phyloP scores from a whole-genome alignment of 2,329 filamentous ascomycete species.

The Shiraia bambusicola region DNA sequence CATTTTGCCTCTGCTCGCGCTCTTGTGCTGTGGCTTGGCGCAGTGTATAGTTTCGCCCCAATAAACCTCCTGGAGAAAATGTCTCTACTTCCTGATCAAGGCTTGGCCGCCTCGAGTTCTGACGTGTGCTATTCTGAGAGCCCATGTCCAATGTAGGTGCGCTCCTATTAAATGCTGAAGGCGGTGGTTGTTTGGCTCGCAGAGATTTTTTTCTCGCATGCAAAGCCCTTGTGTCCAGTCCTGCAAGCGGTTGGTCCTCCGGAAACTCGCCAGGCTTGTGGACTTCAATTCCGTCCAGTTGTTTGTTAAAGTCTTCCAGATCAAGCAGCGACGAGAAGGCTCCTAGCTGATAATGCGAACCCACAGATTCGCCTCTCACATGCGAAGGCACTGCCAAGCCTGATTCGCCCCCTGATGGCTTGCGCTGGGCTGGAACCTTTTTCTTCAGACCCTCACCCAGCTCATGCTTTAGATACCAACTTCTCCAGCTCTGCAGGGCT shows the following conservation, averaged over 20 bases:
- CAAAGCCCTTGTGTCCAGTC: constrained; percentile 29
- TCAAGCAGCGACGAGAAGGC: constrained; percentile 69
- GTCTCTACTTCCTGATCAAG: constrained; percentile 39
- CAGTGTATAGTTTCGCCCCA: constrained; percentile 54
- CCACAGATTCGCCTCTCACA: constrained; percentile 40
- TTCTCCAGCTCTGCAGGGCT: constrained; percentile 78
- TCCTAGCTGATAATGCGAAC: constrained; percentile 63
- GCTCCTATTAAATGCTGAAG: constrained; percentile 31
- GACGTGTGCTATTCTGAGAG: constrained; percentile 16
- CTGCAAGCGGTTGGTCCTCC: constrained; percentile 28
- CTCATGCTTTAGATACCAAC: constrained; percentile 83
- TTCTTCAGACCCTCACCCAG: constrained; percentile 58
- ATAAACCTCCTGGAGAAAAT: constrained; percentile 51
- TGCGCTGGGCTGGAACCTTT: constrained; percentile 33
- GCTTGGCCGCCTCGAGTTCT: constrained; percentile 26
- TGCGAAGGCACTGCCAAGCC: constrained; percentile 23
- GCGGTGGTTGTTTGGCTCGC: constrained; percentile 41
- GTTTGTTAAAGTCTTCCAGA: constrained; percentile 58
- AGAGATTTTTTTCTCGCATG: constrained; percentile 42
- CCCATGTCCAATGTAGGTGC: constrained; percentile 18
- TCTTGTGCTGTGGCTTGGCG: constrained; percentile 45
- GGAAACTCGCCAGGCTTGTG: constrained; percentile 28
- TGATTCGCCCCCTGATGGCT: constrained; percentile 18
- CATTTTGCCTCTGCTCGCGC: constrained; percentile 39
- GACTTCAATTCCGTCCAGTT: constrained; percentile 26